Percentiles rank a stretch among this genome's conserved stretches.
These are phyloP conservation scores for Diaporthe citriasiana DNA, from an alignment of 2,329 filamentous ascomycete species.

Conservation along the genomic window DNA sequence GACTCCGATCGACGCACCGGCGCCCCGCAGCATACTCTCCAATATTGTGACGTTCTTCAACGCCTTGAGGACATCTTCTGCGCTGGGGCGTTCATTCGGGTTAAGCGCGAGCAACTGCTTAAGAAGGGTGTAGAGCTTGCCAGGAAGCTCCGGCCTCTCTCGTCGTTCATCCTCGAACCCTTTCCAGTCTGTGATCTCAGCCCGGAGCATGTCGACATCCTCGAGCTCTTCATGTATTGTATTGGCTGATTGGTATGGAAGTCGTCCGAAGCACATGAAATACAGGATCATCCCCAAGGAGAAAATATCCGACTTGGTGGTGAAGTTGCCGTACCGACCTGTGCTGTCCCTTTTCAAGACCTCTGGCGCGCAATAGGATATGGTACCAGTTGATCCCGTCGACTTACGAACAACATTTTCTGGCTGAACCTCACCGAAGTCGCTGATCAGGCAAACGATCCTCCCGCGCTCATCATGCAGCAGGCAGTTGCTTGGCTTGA, in stretches of 20 bases:
- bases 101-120: conserved; percentile 84
- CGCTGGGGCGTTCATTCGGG: conserved; percentile 82
- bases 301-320: conserved; percentile 98
- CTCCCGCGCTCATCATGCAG: conserved; percentile 79
- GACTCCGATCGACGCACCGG: conserved; percentile 57
- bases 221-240: conserved; percentile 91
- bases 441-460: conserved; percentile 89
- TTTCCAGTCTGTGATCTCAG: conserved; percentile 88
- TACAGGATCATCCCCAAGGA: conserved; percentile 98
- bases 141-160: conserved; percentile 84
- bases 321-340: conserved; percentile 91
- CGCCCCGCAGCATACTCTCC: conserved; percentile 56
- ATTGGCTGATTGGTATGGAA: conserved; percentile 90
- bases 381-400: conserved; percentile 93
- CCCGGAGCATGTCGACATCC: conserved; percentile 86
- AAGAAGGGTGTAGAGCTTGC: conserved; percentile 87
- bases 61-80: conserved; percentile 84
- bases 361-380: conserved; percentile 97
- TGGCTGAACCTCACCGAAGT: conserved; percentile 96
- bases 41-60: conserved; percentile 77
- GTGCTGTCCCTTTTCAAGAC: conserved; percentile 79
- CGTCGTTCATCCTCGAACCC: conserved; percentile 86
- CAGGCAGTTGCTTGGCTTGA: conserved; percentile 96
- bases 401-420: conserved; percentile 87
- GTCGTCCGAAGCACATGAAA: conserved; percentile 93